These are phyloP conservation scores for Stylonectria norvegica DNA, from an alignment of 2,329 filamentous ascomycete genomes.

Conservation along the genomic window DNA sequence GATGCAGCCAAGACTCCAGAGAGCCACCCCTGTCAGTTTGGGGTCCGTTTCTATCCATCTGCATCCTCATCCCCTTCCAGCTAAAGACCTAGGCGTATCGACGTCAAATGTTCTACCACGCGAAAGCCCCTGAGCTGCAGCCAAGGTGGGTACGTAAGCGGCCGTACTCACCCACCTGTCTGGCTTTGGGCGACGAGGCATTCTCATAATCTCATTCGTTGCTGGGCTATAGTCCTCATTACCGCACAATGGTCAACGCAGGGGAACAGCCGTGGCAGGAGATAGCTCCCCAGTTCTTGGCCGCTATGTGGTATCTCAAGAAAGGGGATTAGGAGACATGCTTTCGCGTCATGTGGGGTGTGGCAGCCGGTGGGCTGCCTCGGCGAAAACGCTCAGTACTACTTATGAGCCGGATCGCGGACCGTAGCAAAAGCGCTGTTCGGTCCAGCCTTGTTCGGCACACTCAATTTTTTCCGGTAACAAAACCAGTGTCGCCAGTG, in stretches of 20 bases:
- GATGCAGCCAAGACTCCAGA: conserved; percentile 14
- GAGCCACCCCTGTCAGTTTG: no score
- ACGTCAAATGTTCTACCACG: conserved; percentile 3
- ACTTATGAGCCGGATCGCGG: conserved; percentile 19
- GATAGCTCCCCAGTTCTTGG: conserved; percentile 10
- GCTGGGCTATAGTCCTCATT: conserved; percentile 16
- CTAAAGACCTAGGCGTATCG: conserved; percentile 8
- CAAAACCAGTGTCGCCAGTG: not conserved
- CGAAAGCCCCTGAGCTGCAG: conserved; percentile 14
- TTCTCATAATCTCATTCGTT: conserved; percentile 19
- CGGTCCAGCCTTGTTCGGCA: not conserved
- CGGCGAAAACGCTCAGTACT: conserved; percentile 10
- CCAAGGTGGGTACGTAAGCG: conserved; percentile 24
- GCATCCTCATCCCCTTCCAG: conserved; percentile 8
- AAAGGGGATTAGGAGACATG: conserved; percentile 11
- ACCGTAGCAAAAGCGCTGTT: not conserved
- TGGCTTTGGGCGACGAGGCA: conserved; percentile 10
- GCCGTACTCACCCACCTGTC: conserved; percentile 11
- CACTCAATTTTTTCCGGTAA: not conserved
- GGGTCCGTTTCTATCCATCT: conserved; percentile 8
- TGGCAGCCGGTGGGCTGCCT: conserved; percentile 17
- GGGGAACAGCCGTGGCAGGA: conserved; percentile 15
- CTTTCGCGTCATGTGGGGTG: conserved; percentile 23
- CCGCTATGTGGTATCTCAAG: conserved; percentile 6
- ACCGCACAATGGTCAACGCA: conserved; percentile 19